These are phyloP conservation scores for Macrophomina phaseolina DNA, from an alignment of 2,329 filamentous ascomycete species.

Conservation along the genomic window DNA sequence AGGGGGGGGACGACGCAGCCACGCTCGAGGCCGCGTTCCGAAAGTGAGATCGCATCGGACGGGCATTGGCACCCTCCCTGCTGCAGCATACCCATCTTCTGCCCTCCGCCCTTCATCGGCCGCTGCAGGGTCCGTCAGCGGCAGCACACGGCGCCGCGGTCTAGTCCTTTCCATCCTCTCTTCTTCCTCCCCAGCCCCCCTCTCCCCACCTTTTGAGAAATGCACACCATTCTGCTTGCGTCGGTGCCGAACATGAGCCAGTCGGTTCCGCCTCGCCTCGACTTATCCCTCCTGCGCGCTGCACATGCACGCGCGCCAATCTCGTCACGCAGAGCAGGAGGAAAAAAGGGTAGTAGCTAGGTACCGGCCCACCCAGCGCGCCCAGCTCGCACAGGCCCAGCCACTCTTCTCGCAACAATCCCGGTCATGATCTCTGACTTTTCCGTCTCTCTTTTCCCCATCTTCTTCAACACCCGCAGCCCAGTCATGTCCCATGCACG, in stretches of 20 bases:
- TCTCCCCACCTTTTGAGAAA: not conserved
- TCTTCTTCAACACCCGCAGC: not conserved
- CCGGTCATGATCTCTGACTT: not conserved
- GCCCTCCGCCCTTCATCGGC: not conserved
- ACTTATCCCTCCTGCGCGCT: constrained; percentile 19
- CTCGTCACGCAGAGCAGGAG: constrained; percentile 7
- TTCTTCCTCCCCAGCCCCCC: not conserved
- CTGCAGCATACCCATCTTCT: not conserved
- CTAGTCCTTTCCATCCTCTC: not conserved
- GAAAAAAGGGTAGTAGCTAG: not conserved
- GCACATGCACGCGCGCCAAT: constrained; percentile 23
- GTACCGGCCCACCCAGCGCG: not conserved
- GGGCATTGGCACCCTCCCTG: constrained; percentile 1
- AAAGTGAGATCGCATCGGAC: constrained; percentile 20
- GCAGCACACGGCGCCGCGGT: not conserved
- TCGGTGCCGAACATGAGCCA: constrained; percentile 12
- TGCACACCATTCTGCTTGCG: not conserved
- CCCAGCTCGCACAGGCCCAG: not conserved
- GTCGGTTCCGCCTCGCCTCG: constrained; percentile 19
- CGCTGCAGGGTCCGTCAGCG: constrained; percentile 19
- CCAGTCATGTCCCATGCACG: not conserved
- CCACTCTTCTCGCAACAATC: not conserved
- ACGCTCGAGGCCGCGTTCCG: not conserved
- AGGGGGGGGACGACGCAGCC: not conserved
- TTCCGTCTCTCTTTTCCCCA: not conserved